Conservation (phyloP, 2,329 filamentous ascomycete genomes). For the Purpureocillium takamizusanense region DNA sequence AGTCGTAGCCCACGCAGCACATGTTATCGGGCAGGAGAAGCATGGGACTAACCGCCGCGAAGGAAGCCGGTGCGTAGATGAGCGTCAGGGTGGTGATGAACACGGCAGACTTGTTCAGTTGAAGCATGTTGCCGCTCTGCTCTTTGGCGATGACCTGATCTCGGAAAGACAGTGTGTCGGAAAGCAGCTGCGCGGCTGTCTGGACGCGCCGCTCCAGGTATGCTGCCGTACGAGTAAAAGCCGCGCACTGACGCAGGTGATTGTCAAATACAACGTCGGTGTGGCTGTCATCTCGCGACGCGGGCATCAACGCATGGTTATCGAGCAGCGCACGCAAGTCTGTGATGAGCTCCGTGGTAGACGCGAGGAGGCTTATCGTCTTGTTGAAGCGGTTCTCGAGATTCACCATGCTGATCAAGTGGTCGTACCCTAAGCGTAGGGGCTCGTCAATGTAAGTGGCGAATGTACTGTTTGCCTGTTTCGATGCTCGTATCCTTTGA, state of each 20-base stretch:
- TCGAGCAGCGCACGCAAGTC: constrained; percentile 8
- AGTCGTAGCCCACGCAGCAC: not conserved
- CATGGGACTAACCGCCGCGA: constrained; percentile 21
- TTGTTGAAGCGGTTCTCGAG: constrained; percentile 16
- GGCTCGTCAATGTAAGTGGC: constrained; percentile 17
- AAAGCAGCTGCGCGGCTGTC: constrained; percentile 15
- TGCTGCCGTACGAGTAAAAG: constrained; percentile 11
- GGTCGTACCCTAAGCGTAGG: constrained; percentile 16
- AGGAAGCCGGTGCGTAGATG: constrained; percentile 23
- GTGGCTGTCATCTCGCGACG: not conserved
- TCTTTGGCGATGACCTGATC: constrained; percentile 21
- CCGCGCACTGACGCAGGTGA: constrained; percentile 7
- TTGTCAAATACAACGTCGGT: constrained; percentile 4
- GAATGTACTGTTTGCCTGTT: constrained; percentile 16
- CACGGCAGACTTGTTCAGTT: constrained; percentile 20
- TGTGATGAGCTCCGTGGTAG: constrained; percentile 9
- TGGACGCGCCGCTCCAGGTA: constrained; percentile 13
- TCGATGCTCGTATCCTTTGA: not conserved
- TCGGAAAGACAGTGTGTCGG: constrained; percentile 17
- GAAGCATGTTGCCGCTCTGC: constrained; percentile 19
- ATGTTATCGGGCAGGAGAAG: not conserved
- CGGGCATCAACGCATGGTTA: not conserved
- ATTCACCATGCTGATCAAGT: constrained; percentile 13
- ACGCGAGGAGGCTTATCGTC: constrained; percentile 10
- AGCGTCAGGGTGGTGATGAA: constrained; percentile 21